Conservation (phyloP, 441 rosid species). For the Isatis lusitanica region DNA sequence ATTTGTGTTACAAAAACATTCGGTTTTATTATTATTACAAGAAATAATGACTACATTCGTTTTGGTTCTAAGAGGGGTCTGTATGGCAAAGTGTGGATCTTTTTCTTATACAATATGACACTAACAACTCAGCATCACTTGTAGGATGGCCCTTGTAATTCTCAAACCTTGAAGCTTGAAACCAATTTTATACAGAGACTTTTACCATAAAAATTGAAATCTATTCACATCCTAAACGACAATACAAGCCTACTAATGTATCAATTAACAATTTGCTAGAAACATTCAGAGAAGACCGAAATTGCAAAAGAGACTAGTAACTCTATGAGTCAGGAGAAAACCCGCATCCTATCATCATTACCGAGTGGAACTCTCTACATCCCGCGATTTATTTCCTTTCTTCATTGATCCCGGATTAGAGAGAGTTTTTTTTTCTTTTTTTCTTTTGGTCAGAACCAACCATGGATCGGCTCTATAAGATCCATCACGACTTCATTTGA, state of each 20-base stretch:
- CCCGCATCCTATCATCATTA: conserved; percentile 30
- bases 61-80: conserved; percentile 34
- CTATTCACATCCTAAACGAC: conserved; percentile 37
- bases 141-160: conserved; percentile 3
- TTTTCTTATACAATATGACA: not conserved
- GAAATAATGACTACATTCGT: conserved; percentile 6
- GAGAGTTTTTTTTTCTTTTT: not conserved
- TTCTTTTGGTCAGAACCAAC: conserved; percentile 31
- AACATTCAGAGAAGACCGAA: conserved; percentile 20
- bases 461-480: conserved; percentile 13
- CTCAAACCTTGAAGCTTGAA: conserved; percentile 28
- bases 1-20: conserved; percentile 8
- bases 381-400: conserved; percentile 22
- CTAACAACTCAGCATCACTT: not conserved
- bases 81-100: conserved; percentile 21
- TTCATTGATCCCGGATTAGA: conserved; percentile 24
- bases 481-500: conserved; percentile 49
- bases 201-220: conserved; percentile 27
- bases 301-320: conserved; percentile 28
- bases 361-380: conserved; percentile 23
- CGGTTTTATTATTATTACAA: conserved; percentile 6
- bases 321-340: conserved; percentile 27
- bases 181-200: conserved; percentile 31
- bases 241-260: conserved; percentile 24
- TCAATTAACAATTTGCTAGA: conserved; percentile 33